phyloP scores from a whole-genome alignment of 2,329 filamentous ascomycete species.

The Aureobasidium sp. region DNA sequence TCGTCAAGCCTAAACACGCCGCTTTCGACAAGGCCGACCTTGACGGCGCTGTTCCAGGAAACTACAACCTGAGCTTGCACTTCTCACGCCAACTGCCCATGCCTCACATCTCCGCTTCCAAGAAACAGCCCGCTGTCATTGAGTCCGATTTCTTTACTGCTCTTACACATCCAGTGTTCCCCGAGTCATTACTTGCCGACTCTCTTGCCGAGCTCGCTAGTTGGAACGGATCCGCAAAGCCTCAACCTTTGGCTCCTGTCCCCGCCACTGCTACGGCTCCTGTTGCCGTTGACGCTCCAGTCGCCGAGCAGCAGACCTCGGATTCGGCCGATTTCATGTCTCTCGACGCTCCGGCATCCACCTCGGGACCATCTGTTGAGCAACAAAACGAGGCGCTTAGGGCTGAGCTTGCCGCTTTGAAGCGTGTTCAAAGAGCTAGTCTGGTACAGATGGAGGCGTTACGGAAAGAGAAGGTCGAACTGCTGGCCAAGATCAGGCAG shows the following conservation, averaged over 20 bases:
- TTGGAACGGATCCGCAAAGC: constrained; percentile 22
- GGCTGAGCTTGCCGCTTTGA: constrained; percentile 35
- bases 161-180: constrained; percentile 36
- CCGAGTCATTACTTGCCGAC: constrained; percentile 27
- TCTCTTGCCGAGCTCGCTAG: constrained; percentile 27
- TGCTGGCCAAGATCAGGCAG: constrained; percentile 22
- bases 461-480: constrained; percentile 33
- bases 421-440: constrained; percentile 38
- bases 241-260: constrained; percentile 23
- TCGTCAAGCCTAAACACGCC: constrained; percentile 74
- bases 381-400: constrained; percentile 26
- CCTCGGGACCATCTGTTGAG: constrained; percentile 16
- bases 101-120: constrained; percentile 26
- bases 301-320: constrained; percentile 10
- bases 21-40: constrained; percentile 32
- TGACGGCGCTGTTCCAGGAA: constrained; percentile 38
- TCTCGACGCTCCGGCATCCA: constrained; percentile 21
- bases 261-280: constrained; percentile 8
- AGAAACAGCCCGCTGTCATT: not conserved
- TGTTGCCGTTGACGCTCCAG: constrained; percentile 18
- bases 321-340: constrained; percentile 31
- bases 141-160: constrained; percentile 31
- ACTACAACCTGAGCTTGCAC: constrained; percentile 59
- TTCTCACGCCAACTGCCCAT: constrained; percentile 35
- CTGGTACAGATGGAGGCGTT: constrained; percentile 38